Evolutionary conservation across 202 grass and related monocot genomes (phyloP), one percentile per base, ranked within the genome.

Genomic region (Thinopyrum obtusiflorum): DNA sequence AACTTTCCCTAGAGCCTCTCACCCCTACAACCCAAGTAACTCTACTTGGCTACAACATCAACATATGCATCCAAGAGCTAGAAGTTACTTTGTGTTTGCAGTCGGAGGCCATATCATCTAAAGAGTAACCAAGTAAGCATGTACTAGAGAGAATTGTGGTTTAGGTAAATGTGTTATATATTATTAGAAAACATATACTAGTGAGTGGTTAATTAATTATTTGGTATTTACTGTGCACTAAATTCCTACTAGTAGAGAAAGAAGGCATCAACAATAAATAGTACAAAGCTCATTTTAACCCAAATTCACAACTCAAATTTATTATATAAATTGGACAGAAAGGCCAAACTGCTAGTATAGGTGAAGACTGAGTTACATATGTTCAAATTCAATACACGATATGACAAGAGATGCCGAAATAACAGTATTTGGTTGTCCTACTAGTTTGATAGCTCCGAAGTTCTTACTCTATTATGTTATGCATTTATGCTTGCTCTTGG

Each of bases 281-380:
- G 70, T 79, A 17, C 21, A 79, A 79, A 86, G 51, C 44, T 62
- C 18, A 11, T 29, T 70, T 6, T 28, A 60, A 85, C 65, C 32
- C 21, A 68, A 68, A 57, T 76, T 66, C 60, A 76, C 37, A 78
- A 77, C 23, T 49, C 27, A 25, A 14, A 4, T 36, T 37, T 31
- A 62, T 44, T 62, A 18, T 31, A 42, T 14, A 37, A 61, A 73
- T 46, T 61, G 18, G 18, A 82, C 26, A 40, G 5, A 47, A 7
- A 42, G 1, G 25, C 0, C 8, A 63, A 74, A 74, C 23, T 36
- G 15, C 65, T 69, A 24, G 7, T 57, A 37, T 21, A 69, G 29
- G 46, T 69, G 46, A 68, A n/a, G 11, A 55, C 28, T 39, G 55
- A 25, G n/a, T 39, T 27, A 79, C 6, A n/a, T 11, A 77, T 60